These are phyloP conservation scores for Leptographium galeiforme DNA, from an alignment of 2,329 filamentous ascomycete species.

Conservation along the genomic window DNA sequence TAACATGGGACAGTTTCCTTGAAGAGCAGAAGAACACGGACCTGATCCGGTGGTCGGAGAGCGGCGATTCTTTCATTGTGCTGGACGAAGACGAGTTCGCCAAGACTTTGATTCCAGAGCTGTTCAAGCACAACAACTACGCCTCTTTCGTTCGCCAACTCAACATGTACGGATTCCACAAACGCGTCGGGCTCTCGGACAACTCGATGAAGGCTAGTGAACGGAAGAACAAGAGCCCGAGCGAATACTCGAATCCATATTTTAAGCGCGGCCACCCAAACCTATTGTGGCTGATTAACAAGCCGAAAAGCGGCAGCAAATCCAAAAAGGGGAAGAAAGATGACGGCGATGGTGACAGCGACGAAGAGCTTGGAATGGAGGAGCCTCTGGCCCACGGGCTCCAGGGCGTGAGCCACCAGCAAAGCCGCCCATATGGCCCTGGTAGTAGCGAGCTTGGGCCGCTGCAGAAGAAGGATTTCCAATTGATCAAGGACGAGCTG, in stretches of 20 bases:
- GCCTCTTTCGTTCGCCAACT: conserved; percentile 90
- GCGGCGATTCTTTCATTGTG: conserved; percentile 92
- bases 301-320: conserved; percentile 61
- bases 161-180: conserved; percentile 98
- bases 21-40: conserved; percentile 89
- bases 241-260: conserved; percentile 95
- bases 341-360: conserved; percentile 56
- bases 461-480: conserved; percentile 58
- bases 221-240: conserved; percentile 92
- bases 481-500: conserved; percentile 66
- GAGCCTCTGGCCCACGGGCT: conserved; percentile 20
- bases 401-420: conserved; percentile 4
- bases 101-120: conserved; percentile 87
- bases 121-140: conserved; percentile 99
- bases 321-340: conserved; percentile 49
- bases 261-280: conserved; percentile 90
- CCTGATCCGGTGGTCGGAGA: conserved; percentile 91
- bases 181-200: conserved; percentile 82
- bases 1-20: conserved; percentile 54
- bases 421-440: conserved; percentile 15
- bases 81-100: conserved; percentile 97
- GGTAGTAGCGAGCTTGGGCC: conserved; percentile 26
- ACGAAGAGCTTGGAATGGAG: conserved; percentile 52
- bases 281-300: conserved; percentile 89
- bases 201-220: conserved; percentile 97